A percentile compares a stretch with the other conserved stretches of the same genome.
Evolutionary conservation across 306 rosid genomes (phyloP).

Genomic region (Prunus kanzakura): DNA sequence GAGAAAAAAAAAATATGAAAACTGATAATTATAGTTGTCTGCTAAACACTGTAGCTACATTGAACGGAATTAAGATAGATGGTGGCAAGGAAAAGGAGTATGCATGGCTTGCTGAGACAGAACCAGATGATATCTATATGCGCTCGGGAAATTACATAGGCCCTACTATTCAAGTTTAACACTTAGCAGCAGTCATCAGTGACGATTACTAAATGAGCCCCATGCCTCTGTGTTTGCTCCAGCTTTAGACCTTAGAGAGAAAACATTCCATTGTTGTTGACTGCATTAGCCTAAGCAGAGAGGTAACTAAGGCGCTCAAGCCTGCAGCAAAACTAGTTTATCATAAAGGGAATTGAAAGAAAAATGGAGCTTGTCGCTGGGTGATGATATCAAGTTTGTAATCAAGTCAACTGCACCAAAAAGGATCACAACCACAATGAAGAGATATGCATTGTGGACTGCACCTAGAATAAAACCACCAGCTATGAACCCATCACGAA

Average conservation of each 20-base stretch:
- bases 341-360: neutral
- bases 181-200: neutral
- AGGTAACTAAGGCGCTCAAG: neutral
- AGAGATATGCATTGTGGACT: too few relatives aligned
- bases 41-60: slow-evolving; percentile 44
- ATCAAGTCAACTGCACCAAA: neutral
- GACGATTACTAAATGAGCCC: neutral
- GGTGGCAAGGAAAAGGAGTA: slow-evolving; percentile 63
- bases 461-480: too few relatives aligned
- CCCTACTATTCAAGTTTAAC: slow-evolving; percentile 58
- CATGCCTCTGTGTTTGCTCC: neutral
- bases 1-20: too few relatives aligned
- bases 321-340: too few relatives aligned
- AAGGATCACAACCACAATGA: too few relatives aligned
- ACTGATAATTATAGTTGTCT: slow-evolving; percentile 10
- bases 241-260: neutral
- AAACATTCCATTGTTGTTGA: neutral
- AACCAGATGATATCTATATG: slow-evolving; percentile 71
- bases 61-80: slow-evolving; percentile 26
- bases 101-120: slow-evolving; percentile 85
- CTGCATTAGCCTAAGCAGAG: slow-evolving; percentile 1
- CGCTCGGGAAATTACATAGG: slow-evolving; percentile 65
- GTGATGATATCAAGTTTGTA: neutral
- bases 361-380: neutral
- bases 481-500: too few relatives aligned